Evolutionary conservation across 78 protist genomes (phyloP).

Genomic region (Dictyostelium brefeldianum): DNA sequence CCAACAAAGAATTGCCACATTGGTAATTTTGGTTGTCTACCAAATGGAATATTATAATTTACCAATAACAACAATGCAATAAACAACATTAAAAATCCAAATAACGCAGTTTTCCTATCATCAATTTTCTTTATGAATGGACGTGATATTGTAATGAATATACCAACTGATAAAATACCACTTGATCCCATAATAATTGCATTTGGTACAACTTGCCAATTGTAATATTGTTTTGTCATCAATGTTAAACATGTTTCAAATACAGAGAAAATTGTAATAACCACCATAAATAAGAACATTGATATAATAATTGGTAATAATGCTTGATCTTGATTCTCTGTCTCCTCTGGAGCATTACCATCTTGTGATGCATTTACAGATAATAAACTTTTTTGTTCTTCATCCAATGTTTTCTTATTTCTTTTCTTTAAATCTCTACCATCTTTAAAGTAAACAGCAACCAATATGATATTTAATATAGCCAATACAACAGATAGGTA

Average conservation of each 20-base stretch:
- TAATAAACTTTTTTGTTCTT: not conserved
- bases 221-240: slow-evolving; percentile 10
- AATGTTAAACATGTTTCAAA: slow-evolving; percentile 25
- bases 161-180: not conserved
- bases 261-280: slow-evolving; percentile 20
- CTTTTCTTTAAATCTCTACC: slow-evolving; percentile 2
- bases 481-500: slow-evolving; percentile 36
- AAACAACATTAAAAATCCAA: not conserved
- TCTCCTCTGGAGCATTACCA: not conserved
- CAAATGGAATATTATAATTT: not conserved
- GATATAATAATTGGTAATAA: slow-evolving; percentile 8
- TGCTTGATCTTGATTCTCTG: not conserved
- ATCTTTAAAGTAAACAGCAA: slow-evolving; percentile 34
- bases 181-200: not conserved
- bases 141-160: not conserved
- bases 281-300: slow-evolving; percentile 9
- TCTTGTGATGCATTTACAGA: not conserved
- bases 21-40: not conserved
- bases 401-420: not conserved
- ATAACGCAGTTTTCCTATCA: slow-evolving; percentile 13
- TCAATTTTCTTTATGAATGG: slow-evolving; percentile 36
- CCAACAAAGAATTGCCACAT: slow-evolving; percentile 25
- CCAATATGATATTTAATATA: not conserved
- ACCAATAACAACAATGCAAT: not conserved
- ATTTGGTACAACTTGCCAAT: slow-evolving; percentile 3